Conservation (phyloP, 2,329 filamentous ascomycete genomes). For the Rhynchosporium secalis region DNA sequence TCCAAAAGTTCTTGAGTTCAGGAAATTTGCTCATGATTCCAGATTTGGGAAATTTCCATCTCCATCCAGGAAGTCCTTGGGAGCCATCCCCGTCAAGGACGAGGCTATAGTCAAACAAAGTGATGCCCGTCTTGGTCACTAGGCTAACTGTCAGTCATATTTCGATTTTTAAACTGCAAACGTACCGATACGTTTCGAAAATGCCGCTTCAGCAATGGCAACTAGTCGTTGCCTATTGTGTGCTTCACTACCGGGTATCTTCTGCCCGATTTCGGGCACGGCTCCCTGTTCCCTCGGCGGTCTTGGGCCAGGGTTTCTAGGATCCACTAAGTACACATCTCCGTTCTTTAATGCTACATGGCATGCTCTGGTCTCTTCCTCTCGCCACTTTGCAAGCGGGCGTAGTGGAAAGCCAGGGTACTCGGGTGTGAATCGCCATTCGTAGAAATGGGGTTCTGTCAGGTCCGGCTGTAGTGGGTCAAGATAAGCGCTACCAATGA, state of each 20-base stretch:
- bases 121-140: not conserved
- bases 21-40: constrained; percentile 7
- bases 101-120: not conserved
- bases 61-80: not conserved
- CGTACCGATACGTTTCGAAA: constrained; percentile 4
- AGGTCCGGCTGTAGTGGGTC: constrained; percentile 9
- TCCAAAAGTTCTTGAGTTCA: not conserved
- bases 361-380: constrained; percentile 1
- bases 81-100: constrained; percentile 5
- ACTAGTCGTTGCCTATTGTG: constrained; percentile 2
- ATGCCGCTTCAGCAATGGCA: not conserved
- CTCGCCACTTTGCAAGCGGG: not conserved
- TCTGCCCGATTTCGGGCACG: not conserved
- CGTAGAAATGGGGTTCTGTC: constrained; percentile 6
- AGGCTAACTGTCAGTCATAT: not conserved
- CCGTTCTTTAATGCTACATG: constrained; percentile 13
- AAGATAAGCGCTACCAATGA: not conserved
- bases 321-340: constrained; percentile 6
- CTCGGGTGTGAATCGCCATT: constrained; percentile 11
- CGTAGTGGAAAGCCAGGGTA: constrained; percentile 9
- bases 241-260: not conserved
- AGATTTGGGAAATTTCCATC: constrained; percentile 9
- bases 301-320: constrained; percentile 8
- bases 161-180: not conserved
- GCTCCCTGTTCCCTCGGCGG: not conserved